Evolutionary conservation across 202 grass and related monocot species (phyloP).

Genomic region (Hordeum pubiflorum): DNA sequence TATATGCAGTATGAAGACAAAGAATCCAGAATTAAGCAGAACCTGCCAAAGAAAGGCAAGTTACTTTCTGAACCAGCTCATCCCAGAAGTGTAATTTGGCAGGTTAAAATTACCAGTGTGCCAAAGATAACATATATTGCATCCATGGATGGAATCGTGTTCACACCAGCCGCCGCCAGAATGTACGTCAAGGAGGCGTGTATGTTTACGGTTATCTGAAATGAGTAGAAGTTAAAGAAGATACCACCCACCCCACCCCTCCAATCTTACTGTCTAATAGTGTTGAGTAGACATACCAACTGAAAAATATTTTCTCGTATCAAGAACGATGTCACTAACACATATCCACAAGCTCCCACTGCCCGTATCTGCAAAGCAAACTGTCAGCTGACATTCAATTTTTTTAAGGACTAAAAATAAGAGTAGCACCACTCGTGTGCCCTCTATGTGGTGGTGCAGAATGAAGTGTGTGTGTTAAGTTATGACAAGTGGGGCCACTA

Average conservation of each 20-base stretch:
- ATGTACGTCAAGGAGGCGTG: slow-evolving; percentile 81
- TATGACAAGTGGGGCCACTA: background rate
- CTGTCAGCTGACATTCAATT: background rate
- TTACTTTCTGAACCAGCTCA: background rate
- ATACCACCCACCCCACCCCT: background rate
- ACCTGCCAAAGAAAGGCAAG: slow-evolving; percentile 45
- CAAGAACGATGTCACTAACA: slow-evolving; percentile 79
- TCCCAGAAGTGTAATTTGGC: background rate
- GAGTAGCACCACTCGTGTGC: background rate
- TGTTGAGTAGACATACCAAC: slow-evolving; percentile 45
- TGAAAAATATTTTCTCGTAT: slow-evolving; percentile 93
- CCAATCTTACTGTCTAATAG: no score
- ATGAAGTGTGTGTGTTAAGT: background rate
- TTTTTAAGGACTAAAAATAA: background rate
- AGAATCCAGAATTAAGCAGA: slow-evolving; percentile 76
- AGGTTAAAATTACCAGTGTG: slow-evolving; percentile 48
- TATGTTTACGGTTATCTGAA: slow-evolving; percentile 92
- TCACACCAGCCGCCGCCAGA: slow-evolving; percentile 59
- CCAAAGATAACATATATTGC: slow-evolving; percentile 83
- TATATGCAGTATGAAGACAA: slow-evolving; percentile 85
- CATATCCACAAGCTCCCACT: slow-evolving; percentile 74
- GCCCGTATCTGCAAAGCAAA: slow-evolving; percentile 54
- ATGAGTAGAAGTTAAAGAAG: slow-evolving; percentile 22
- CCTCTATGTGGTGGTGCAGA: background rate
- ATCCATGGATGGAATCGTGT: slow-evolving; percentile 72